These are phyloP conservation scores for Penicillium steckii DNA, from an alignment of 495 filamentous ascomycete genomes.

Conservation along the genomic window DNA sequence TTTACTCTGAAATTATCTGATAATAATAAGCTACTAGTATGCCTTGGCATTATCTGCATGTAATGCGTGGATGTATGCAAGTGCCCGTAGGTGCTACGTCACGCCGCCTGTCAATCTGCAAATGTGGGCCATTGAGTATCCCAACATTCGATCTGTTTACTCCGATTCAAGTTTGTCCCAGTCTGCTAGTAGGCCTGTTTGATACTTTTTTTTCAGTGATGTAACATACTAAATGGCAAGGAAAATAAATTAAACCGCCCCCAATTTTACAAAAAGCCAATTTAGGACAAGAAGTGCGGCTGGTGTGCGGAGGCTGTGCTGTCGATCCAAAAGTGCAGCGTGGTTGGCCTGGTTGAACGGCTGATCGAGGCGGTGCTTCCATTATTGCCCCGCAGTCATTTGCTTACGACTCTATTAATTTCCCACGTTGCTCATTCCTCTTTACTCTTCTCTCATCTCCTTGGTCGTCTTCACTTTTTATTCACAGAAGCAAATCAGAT, in stretches of 20 bases:
- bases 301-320: constrained; percentile 16
- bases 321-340: too few species aligned
- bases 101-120: constrained; percentile 5
- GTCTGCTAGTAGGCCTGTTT: too few species aligned
- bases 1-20: too few species aligned
- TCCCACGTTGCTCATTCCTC: background rate
- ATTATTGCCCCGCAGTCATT: constrained; percentile 12
- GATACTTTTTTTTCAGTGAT: too few species aligned
- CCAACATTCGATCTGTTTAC: too few species aligned
- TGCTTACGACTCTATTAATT: constrained; percentile 8
- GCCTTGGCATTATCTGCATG: background rate
- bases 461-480: too few species aligned
- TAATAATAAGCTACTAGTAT: too few species aligned
- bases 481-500: too few species aligned
- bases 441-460: background rate
- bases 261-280: background rate
- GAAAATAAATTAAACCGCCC: too few species aligned
- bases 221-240: too few species aligned
- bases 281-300: background rate
- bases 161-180: too few species aligned
- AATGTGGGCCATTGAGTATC: constrained; percentile 5
- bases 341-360: background rate
- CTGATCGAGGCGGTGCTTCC: constrained; percentile 18
- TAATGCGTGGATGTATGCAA: background rate
- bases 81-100: constrained; percentile 1